These are phyloP conservation scores for Macrocybe gigantea DNA, from an alignment of 768 basidiomycete species.

Conservation along the genomic window DNA sequence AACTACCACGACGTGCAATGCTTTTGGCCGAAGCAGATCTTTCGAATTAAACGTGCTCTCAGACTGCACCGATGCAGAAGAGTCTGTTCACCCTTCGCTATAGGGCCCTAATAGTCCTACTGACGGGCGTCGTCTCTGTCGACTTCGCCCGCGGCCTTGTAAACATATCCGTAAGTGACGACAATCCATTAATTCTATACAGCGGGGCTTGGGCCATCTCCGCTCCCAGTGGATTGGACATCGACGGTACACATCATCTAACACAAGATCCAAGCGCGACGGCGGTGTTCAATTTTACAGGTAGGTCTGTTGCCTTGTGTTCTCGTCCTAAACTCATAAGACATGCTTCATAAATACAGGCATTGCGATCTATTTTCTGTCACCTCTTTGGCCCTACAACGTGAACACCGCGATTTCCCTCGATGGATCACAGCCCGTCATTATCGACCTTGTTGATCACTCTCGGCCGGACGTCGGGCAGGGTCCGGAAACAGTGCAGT, in stretches of 20 bases:
- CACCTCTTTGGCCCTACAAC: constrained; percentile 39
- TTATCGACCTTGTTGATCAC: constrained; percentile 35
- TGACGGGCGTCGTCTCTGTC: constrained; percentile 8
- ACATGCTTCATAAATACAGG: constrained; percentile 18
- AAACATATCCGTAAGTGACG: constrained; percentile 29
- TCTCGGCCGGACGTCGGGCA: constrained; percentile 19
- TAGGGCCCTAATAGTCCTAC: background rate
- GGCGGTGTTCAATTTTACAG: constrained; percentile 37
- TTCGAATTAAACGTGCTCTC: too few relatives aligned
- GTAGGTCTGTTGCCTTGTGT: constrained; percentile 15
- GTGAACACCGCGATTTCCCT: constrained; percentile 35
- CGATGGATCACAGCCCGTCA: constrained; percentile 24
- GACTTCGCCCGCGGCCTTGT: constrained; percentile 12
- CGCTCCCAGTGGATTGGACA: constrained; percentile 24
- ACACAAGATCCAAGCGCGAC: constrained; percentile 21
- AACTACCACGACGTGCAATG: too few relatives aligned
- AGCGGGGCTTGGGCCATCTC: constrained; percentile 24
- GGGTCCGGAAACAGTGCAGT: constrained; percentile 33
- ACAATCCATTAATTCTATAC: constrained; percentile 23
- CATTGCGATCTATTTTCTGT: constrained; percentile 35
- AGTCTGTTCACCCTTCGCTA: too few relatives aligned
- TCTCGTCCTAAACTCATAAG: background rate
- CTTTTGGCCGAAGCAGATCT: too few relatives aligned
- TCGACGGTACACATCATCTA: constrained; percentile 22
- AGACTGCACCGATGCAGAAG: too few relatives aligned